Evolutionary conservation across 2,329 filamentous ascomycete genomes (phyloP).

Genomic region (Diaporthe velutina): DNA sequence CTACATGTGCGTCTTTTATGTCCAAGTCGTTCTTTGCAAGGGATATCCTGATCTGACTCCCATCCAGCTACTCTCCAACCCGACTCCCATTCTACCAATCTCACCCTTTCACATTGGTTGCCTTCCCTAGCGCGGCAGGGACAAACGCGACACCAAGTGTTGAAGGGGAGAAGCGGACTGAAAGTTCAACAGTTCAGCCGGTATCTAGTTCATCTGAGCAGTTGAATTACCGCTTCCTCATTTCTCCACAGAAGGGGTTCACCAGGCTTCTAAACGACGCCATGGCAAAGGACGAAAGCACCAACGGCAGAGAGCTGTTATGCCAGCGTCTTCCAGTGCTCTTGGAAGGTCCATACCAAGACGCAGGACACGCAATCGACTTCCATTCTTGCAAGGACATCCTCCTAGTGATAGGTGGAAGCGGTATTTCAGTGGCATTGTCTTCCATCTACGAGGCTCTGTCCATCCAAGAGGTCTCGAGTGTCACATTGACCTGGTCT

Average conservation of each 20-base stretch:
- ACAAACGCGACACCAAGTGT: no score
- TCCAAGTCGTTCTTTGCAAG: rapidly evolving
- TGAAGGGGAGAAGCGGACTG: background rate
- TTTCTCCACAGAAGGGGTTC: constrained; percentile 8
- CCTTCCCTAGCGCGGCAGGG: background rate
- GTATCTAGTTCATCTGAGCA: background rate
- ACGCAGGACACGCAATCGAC: background rate
- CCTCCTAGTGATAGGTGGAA: constrained; percentile 15
- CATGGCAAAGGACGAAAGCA: background rate
- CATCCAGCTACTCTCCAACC: constrained; percentile 6
- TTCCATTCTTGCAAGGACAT: background rate
- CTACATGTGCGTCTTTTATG: background rate
- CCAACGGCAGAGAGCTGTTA: background rate
- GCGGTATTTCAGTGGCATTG: constrained; percentile 3
- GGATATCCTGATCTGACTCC: background rate
- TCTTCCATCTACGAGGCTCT: constrained; percentile 22
- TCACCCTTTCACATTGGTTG: constrained; percentile 27
- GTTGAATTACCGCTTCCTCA: constrained; percentile 26
- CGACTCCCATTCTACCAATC: constrained; percentile 23
- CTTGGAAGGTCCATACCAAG: constrained; percentile 16
- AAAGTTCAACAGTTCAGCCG: background rate
- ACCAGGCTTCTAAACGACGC: background rate
- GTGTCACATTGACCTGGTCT: constrained; percentile 8
- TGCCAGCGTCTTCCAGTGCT: constrained; percentile 1
- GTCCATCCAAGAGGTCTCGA: background rate